phyloP scores from a whole-genome alignment of 2,329 filamentous ascomycete genomes.

The Fusarium acutatum region DNA sequence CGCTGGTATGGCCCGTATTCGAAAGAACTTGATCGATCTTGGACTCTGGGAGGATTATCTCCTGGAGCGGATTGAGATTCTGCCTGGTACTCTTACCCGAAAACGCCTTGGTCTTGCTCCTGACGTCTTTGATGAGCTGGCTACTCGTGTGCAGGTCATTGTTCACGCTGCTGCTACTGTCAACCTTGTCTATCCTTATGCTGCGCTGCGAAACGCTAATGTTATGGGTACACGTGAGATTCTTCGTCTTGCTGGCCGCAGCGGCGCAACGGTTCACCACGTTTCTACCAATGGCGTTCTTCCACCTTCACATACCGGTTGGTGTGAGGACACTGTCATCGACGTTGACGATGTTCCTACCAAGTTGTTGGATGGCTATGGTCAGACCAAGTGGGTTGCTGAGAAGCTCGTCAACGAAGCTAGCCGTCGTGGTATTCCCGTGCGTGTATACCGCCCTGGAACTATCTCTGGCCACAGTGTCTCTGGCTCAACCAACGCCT shows the following conservation, averaged over 20 bases:
- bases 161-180: conserved; percentile 82
- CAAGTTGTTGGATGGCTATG: conserved; percentile 77
- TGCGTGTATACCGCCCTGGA: conserved; percentile 76
- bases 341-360: conserved; percentile 73
- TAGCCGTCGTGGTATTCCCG: conserved; percentile 71
- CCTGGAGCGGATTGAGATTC: conserved; percentile 79
- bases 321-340: conserved; percentile 75
- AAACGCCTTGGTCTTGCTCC: conserved; percentile 73
- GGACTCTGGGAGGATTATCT: conserved; percentile 81
- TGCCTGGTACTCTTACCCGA: conserved; percentile 76
- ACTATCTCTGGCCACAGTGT: conserved; percentile 82
- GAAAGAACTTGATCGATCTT: conserved; percentile 79
- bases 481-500: conserved; percentile 79
- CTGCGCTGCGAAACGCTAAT: conserved; percentile 76
- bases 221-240: conserved; percentile 82
- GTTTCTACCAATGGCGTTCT: conserved; percentile 84
- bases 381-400: conserved; percentile 84
- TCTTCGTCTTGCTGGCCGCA: conserved; percentile 72
- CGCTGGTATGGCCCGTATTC: conserved; percentile 75
- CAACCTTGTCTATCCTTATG: conserved; percentile 84
- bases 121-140: conserved; percentile 71
- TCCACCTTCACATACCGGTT: conserved; percentile 73
- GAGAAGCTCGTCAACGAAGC: conserved; percentile 79
- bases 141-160: conserved; percentile 73
- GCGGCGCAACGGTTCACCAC: conserved; percentile 78